Evolutionary conservation across 257 asterid genomes (phyloP), one percentile per base, ranked within the genome.

Genomic region (Thymus quinquecostatus): DNA sequence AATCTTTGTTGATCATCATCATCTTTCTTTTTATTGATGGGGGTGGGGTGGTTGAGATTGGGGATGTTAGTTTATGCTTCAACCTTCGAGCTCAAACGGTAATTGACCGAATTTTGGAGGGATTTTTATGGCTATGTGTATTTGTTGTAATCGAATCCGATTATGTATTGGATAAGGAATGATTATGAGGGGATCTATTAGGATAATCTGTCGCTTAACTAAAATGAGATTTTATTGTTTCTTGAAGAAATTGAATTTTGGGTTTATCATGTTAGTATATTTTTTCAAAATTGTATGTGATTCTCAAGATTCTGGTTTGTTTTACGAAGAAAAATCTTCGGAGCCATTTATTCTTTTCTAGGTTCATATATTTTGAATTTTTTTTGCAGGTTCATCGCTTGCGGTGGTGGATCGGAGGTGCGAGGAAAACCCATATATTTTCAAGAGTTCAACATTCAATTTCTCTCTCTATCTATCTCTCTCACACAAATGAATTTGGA

Each of bases 101-200:
- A 10, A 59, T 66, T 70, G 38, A 38, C 70, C 29, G 11, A 34
- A 5, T 45, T 41, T 65, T 30, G 51, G 53, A 49, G 69, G 68
- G 68, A 64, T 56, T 3, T 10, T 11, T 0, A 30, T 51, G 55
- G 67, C 27, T 40, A 30, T 10, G 9, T 49, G 66, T 10, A 33
- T 64, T 60, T 36, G 77, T 6, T 40, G 74, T 36, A 55, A 75
- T 48, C 5, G 70, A 43, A 12, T 64, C 13, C 10, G 50, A 36
- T 32, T 68, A 11, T 43, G 4, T 68, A 49, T 13, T 9, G 45
- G 33, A 33, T 65, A 47, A 27, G 77, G 64, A 73, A 30, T 34
- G 53, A 47, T 59, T 13, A 27, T 54, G 36, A 34, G 28, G 70
- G 63, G 36, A 65, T 29, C 21, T 53, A 29, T 53, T 53, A 53